Conservation (phyloP, 352 stramenopile species). For the Pseudoperonospora humuli region DNA sequence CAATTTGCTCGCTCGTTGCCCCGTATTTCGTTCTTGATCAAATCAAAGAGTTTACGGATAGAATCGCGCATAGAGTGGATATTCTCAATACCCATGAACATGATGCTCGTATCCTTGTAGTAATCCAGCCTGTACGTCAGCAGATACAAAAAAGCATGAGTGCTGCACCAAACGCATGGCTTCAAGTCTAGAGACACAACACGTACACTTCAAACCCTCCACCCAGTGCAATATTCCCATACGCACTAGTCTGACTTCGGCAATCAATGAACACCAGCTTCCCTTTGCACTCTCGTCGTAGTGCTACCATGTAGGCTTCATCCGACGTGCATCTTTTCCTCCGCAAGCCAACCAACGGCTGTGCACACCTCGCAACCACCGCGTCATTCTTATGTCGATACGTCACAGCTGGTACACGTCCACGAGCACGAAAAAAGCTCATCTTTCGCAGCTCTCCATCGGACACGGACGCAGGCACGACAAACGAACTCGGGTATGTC, state of each 20-base stretch:
- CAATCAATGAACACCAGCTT: slow-evolving; percentile 78
- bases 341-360: slow-evolving; percentile 92
- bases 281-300: slow-evolving; percentile 49
- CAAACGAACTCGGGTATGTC: slow-evolving; percentile 76
- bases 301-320: slow-evolving; percentile 69
- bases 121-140: slow-evolving; percentile 53
- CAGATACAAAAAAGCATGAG: too few relatives aligned
- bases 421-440: slow-evolving; percentile 86
- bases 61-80: slow-evolving; percentile 90
- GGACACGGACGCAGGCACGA: slow-evolving; percentile 88
- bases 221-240: slow-evolving; percentile 73
- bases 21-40: slow-evolving; percentile 80
- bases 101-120: slow-evolving; percentile 70
- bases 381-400: slow-evolving; percentile 88
- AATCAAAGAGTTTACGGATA: slow-evolving; percentile 69
- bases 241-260: slow-evolving; percentile 78
- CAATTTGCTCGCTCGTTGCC: slow-evolving; percentile 76
- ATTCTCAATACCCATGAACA: slow-evolving; percentile 89
- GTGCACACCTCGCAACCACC: slow-evolving; percentile 89
- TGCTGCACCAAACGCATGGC: too few relatives aligned
- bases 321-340: slow-evolving; percentile 89
- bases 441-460: slow-evolving; percentile 87
- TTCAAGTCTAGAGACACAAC: background rate
- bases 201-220: slow-evolving; percentile 82
- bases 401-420: slow-evolving; percentile 87